Conservation (phyloP, 163 green algal genomes). For the Volvox carteri region DNA sequence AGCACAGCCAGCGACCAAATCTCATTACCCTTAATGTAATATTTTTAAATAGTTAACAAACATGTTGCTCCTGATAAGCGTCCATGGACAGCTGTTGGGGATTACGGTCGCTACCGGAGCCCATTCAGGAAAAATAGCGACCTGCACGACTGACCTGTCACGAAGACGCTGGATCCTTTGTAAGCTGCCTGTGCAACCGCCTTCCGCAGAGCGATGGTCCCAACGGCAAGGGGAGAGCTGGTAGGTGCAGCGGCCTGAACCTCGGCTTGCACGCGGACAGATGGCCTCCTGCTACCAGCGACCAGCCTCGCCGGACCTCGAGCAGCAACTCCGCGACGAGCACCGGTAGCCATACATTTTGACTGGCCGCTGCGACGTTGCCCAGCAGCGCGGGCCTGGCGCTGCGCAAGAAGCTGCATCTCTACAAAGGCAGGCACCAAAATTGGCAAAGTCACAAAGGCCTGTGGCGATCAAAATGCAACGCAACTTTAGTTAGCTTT, state of each 20-base stretch:
- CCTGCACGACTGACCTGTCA: constrained; percentile 17
- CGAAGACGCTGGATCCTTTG: constrained; percentile 33
- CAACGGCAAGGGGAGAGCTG: background rate
- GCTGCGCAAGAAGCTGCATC: constrained; percentile 46
- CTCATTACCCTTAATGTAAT: no score
- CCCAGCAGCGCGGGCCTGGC: constrained; percentile 16
- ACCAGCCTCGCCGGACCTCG: background rate
- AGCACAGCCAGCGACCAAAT: no score
- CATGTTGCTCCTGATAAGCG: no score
- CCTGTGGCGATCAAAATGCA: background rate
- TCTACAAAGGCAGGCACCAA: background rate
- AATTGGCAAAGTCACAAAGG: background rate
- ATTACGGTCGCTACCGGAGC: no score
- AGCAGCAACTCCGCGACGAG: background rate
- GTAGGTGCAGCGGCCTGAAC: background rate
- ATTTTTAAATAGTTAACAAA: no score
- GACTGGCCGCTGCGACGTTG: constrained; percentile 35
- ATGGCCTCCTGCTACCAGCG: constrained; percentile 21
- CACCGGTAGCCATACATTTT: background rate
- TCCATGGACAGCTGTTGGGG: no score
- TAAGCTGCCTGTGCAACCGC: constrained; percentile 32
- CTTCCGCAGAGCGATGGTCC: constrained; percentile 37
- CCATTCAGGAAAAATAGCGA: no score
- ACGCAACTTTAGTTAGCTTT: background rate
- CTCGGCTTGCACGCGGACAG: constrained; percentile 30